phyloP scores from a whole-genome alignment of 805 yeast species.

The Kodamaea neixiangensis region DNA sequence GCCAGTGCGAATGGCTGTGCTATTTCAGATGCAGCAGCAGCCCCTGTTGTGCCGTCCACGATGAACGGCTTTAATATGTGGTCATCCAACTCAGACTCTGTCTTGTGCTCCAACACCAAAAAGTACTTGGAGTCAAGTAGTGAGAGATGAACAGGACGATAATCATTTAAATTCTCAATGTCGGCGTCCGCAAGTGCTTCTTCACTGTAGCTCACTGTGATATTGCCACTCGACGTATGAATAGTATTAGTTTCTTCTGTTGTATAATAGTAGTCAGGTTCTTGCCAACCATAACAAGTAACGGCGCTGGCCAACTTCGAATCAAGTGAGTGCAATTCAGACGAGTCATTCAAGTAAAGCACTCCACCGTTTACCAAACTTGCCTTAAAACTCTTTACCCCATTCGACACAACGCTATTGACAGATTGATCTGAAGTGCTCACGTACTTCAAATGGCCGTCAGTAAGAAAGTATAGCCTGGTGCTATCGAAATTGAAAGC shows the following conservation, averaged over 20 bases:
- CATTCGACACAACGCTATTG: background rate
- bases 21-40: conserved; percentile 38
- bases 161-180: conserved; percentile 14
- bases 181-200: conserved; percentile 6
- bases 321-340: background rate
- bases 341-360: conserved; percentile 1
- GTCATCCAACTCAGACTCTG: conserved; percentile 29
- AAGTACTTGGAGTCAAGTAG: conserved; percentile 5
- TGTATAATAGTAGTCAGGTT: background rate
- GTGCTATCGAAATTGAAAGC: conserved; percentile 35
- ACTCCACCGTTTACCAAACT: background rate
- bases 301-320: background rate
- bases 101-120: conserved; percentile 28
- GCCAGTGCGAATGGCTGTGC: conserved; percentile 52
- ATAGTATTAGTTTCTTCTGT: background rate
- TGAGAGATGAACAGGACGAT: conserved; percentile 10
- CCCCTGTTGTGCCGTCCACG: conserved; percentile 20
- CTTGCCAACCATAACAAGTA: background rate
- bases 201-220: background rate
- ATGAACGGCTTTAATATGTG: conserved; percentile 29
- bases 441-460: conserved; percentile 14
- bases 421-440: conserved; percentile 4
- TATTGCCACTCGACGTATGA: background rate
- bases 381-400: conserved; percentile 6
- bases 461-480: conserved; percentile 27